phyloP scores from a whole-genome alignment of 768 basidiomycete species.

The Boletus sensibilis region DNA sequence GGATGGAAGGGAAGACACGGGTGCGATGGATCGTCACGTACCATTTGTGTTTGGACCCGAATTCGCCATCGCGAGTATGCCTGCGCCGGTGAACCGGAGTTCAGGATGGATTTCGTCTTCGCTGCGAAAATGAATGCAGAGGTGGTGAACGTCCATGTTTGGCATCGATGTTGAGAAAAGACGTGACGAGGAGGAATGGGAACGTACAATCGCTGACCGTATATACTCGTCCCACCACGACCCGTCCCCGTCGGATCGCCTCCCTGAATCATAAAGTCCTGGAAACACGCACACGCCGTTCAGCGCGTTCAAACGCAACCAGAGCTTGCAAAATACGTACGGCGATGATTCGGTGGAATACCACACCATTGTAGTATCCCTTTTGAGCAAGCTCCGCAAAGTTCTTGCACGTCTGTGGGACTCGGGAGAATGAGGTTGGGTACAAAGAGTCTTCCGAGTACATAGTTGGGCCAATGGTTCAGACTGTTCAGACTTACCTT shows the following conservation, averaged over 20 bases:
- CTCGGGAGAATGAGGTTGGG: slow-evolving; percentile 10
- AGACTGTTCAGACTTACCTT: slow-evolving; percentile 36
- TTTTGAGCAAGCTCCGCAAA: slow-evolving; percentile 87
- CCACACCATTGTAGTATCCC: slow-evolving; percentile 88
- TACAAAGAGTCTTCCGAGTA: not conserved
- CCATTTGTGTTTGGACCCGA: slow-evolving; percentile 93
- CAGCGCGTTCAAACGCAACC: not conserved
- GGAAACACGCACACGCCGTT: not conserved
- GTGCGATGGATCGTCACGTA: slow-evolving; percentile 21
- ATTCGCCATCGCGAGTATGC: slow-evolving; percentile 96
- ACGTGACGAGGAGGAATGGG: not conserved
- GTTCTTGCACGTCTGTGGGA: slow-evolving; percentile 84
- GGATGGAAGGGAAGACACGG: not conserved
- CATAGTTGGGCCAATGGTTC: not conserved
- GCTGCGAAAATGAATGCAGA: slow-evolving; percentile 38
- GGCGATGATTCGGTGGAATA: slow-evolving; percentile 90
- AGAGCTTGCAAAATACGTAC: slow-evolving; percentile 37
- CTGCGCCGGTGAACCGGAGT: slow-evolving; percentile 91
- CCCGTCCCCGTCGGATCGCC: slow-evolving; percentile 97
- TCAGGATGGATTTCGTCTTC: slow-evolving; percentile 92
- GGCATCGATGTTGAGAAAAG: not conserved
- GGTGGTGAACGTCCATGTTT: not conserved
- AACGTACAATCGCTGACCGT: slow-evolving; percentile 82
- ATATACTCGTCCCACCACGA: slow-evolving; percentile 85
- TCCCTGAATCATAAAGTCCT: slow-evolving; percentile 98